Conservation (phyloP, 257 asterid species). For the Capsicum baccatum region DNA sequence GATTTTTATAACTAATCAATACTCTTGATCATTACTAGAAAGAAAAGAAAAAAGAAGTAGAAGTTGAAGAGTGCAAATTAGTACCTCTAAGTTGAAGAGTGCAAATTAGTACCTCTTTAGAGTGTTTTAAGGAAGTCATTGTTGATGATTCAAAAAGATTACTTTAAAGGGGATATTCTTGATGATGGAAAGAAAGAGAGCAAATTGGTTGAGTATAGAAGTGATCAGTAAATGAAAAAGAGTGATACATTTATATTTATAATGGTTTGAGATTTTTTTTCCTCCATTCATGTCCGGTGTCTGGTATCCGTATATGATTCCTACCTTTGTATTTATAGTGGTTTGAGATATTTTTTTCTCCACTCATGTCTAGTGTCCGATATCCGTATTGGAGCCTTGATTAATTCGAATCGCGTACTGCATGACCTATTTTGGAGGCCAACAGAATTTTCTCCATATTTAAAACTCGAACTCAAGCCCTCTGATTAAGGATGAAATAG, state of each 20-base stretch:
- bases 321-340: too few species aligned
- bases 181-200: background rate
- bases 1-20: background rate
- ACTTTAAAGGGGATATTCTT: background rate
- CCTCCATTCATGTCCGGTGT: too few species aligned
- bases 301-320: too few species aligned
- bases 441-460: too few species aligned
- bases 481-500: too few species aligned
- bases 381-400: too few species aligned
- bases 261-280: constrained; percentile 26
- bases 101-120: constrained; percentile 50
- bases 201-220: constrained; percentile 24
- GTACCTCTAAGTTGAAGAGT: too few species aligned
- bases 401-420: too few species aligned
- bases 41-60: background rate
- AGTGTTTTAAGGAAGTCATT: constrained; percentile 64
- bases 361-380: too few species aligned
- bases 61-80: too few species aligned
- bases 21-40: background rate
- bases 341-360: background rate
- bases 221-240: constrained; percentile 23
- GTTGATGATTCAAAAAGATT: constrained; percentile 29
- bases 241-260: constrained; percentile 39
- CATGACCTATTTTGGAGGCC: too few species aligned
- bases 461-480: too few species aligned